Conservation (phyloP, 2,329 filamentous ascomycete genomes). For the Fusarium poae region DNA sequence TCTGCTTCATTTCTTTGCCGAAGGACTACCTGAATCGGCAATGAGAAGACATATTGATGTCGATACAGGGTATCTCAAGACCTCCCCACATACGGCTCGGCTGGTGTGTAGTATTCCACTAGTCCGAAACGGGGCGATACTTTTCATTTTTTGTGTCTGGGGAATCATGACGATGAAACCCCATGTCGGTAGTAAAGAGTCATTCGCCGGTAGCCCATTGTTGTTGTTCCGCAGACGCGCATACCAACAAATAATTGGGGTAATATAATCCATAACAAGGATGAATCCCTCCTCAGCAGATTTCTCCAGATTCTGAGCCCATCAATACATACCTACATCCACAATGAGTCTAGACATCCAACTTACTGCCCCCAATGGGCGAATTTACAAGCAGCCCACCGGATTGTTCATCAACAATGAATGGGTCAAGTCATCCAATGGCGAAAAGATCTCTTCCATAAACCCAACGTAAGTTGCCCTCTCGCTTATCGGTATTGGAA, state of each 20-base stretch:
- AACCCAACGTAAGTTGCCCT: conserved; percentile 59
- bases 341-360: conserved; percentile 45
- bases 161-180: neutral
- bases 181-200: neutral
- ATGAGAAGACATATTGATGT: neutral
- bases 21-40: conserved; percentile 31
- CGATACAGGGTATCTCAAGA: conserved; percentile 10
- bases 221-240: neutral
- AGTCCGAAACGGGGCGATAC: conserved; percentile 19
- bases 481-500: accelerated
- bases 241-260: neutral
- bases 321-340: neutral
- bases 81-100: conserved; percentile 19
- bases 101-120: neutral
- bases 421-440: conserved; percentile 73
- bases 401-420: conserved; percentile 85
- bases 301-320: neutral
- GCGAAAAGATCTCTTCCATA: conserved; percentile 68
- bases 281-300: conserved; percentile 15
- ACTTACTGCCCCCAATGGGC: conserved; percentile 68
- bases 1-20: conserved; percentile 17
- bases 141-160: conserved; percentile 7
- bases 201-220: neutral
- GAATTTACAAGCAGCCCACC: conserved; percentile 73
- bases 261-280: conserved; percentile 24